Percentiles rank a stretch among this genome's conserved stretches.
Conservation (phyloP, 2,329 filamentous ascomycete genomes). For the Pseudogymnoascus sp. region DNA sequence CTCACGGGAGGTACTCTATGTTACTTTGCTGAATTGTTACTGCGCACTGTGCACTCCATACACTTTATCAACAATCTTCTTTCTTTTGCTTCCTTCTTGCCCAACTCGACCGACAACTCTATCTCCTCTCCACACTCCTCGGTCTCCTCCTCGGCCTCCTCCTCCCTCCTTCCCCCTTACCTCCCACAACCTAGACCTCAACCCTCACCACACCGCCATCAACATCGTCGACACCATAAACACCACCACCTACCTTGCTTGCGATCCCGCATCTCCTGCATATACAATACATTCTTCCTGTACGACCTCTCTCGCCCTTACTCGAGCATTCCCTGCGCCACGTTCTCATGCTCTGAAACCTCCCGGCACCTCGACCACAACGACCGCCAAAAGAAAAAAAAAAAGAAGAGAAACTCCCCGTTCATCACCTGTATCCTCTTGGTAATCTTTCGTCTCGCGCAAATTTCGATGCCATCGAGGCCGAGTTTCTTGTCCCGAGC, state of each 20-base stretch:
- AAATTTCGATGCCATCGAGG: slow-evolving; percentile 3
- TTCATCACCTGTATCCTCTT: neutral
- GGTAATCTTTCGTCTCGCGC: neutral
- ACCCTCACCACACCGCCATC: neutral
- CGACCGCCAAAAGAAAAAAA: neutral
- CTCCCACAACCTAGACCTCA: neutral
- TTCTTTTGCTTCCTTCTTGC: slow-evolving; percentile 1
- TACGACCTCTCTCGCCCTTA: neutral
- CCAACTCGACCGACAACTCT: neutral
- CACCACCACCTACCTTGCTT: neutral
- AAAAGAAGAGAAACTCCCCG: too few species aligned
- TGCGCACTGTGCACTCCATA: too few species aligned
- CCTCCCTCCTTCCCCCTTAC: neutral
- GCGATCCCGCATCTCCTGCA: neutral
- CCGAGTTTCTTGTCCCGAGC: neutral
- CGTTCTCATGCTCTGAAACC: neutral
- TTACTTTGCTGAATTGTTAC: too few species aligned
- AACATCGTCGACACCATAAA: neutral
- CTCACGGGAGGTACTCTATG: too few species aligned
- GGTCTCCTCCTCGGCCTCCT: neutral
- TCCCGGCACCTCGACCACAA: neutral
- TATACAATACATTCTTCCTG: neutral
- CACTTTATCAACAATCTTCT: neutral
- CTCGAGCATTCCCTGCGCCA: neutral
- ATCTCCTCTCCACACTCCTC: neutral